Base-by-base conservation (phyloP, 2,329 filamentous ascomycete genomes). In the Pseudocercospora macadamiae region DNA sequence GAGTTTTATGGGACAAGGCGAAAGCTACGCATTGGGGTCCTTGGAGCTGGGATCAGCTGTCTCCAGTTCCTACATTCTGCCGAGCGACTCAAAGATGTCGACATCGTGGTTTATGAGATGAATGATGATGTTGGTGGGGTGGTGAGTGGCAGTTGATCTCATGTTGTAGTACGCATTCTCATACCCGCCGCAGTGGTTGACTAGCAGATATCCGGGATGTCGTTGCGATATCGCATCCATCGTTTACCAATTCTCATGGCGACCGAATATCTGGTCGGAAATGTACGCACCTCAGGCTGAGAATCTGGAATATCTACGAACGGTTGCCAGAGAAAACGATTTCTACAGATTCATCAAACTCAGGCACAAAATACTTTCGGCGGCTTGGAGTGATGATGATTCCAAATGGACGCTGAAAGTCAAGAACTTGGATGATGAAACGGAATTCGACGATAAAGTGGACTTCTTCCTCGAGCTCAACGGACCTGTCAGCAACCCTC, bases 61-160 rank as follows among this genome's bases (percentile, higher is more conserved):
- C 34, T 66, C n/a, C 60, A 66, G 30, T 66, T 65, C 45, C 51
- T 66, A n/a, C 64, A 64, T 39, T 63, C 58, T 14, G 64, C 64
- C 3, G 64, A 64, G 34, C 51, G 47, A 47, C 30, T 66, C 25
- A 54, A 57, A 53, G 59, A 64, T 48, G 57, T 64, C 47, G 64
- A 66, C 14, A 62, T 64, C 5, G 64, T 64, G 21, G 64, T 66
- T 6, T 67, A 65, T 25, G 65, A 67, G 60, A 59, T 59, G 66
- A 75, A 75, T 45, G 61, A 70, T n/a, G 69, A 72, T 36, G 64
- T 76, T 52, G 74, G 73, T 4, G 74, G 64, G 14, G 62, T 64
- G 36, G 63, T 65, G 14, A n/a, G 73, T n/a, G 30, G 18, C 9
- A 9, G 2, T 12, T n/a, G n/a, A n/a, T n/a, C n/a, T n/a, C n/a